Evolutionary conservation across 2,329 filamentous ascomycete species (phyloP), one percentile per base, ranked within the genome.

Genomic region (Ampelomyces quisqualis): DNA sequence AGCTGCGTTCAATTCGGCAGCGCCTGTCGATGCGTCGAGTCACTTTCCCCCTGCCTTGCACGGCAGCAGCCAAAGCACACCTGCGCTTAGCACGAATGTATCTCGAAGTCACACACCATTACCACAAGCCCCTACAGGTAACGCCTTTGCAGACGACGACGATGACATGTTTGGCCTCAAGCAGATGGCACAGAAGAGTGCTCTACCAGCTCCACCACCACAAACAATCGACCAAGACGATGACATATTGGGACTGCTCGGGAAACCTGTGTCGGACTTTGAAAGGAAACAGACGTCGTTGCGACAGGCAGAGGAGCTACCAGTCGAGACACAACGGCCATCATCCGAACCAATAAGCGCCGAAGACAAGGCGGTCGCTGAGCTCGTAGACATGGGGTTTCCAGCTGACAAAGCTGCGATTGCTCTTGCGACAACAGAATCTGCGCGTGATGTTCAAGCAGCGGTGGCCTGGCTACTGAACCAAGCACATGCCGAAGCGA

Each of bases 341-440:
- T 52, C 57, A 6, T 51, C 56, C 34, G 49, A 45, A 10, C 45
- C 67, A 2, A 57, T 57, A 2, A 73, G 72, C 55, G 81, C 80
- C 1, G 83, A 85, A 43, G 89, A 95, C 60, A 81, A 80, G 53
- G 88, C 90, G 7, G 80, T 97, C 18, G 88, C 88, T 7, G 89
- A 97, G 64, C 73, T 98, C 18, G 82, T 96, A 3, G 91, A 96
- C 53, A 97, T 97, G 81, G 93, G 93, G 0, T 98, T 98, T 57
- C 82, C 88, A 0, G 78, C 83, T 0, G 88, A 95, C 43, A 89
- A 90, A 58, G 86, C 93, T n/a, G 79, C 80, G 38, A 77, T 85
- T 48, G 93, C 90, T 4, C 70, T 98, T 27, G 82, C 82, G 8
- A 85, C 89, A 58, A 95, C 87, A 21, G 85, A 88, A 3, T 84